A percentile compares a stretch with the other conserved stretches of the same genome.
phyloP scores from a whole-genome alignment of 345 rosid genomes.

The Cardamine resedifolia region DNA sequence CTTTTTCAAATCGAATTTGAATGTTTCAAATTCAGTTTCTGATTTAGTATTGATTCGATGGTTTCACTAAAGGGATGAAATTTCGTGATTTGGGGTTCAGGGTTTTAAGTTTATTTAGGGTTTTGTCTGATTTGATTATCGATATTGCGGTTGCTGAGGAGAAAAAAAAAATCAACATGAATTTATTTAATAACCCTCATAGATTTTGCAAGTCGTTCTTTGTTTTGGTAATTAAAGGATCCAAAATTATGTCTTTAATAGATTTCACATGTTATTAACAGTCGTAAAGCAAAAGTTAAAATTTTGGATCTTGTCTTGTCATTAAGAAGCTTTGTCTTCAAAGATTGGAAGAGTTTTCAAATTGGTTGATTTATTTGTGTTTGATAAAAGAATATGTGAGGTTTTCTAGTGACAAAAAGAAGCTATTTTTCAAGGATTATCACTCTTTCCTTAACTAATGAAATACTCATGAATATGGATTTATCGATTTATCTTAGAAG shows the following conservation, averaged over 20 bases:
- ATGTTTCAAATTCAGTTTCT: neutral
- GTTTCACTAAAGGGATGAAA: neutral
- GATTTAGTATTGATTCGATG: neutral
- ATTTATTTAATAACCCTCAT: neutral
- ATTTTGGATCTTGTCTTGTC: neutral
- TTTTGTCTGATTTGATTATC: neutral
- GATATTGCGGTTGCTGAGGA: neutral
- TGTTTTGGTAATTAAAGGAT: neutral
- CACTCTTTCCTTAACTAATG: neutral
- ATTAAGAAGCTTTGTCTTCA: neutral
- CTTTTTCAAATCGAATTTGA: neutral
- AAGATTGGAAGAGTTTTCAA: neutral
- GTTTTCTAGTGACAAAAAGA: neutral
- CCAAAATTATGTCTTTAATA: neutral
- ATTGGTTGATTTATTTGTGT: neutral
- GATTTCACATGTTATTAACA: neutral
- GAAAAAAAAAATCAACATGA: neutral
- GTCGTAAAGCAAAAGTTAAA: neutral
- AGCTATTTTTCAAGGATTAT: neutral
- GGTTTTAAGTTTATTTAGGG: conserved; percentile 15
- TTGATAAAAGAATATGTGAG: neutral
- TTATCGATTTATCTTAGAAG: neutral
- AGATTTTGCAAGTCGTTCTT: neutral
- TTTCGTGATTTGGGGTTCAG: conserved; percentile 14
- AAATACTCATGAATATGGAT: no score